phyloP scores from a whole-genome alignment of 768 basidiomycete genomes.

The Clavaria fumosa region DNA sequence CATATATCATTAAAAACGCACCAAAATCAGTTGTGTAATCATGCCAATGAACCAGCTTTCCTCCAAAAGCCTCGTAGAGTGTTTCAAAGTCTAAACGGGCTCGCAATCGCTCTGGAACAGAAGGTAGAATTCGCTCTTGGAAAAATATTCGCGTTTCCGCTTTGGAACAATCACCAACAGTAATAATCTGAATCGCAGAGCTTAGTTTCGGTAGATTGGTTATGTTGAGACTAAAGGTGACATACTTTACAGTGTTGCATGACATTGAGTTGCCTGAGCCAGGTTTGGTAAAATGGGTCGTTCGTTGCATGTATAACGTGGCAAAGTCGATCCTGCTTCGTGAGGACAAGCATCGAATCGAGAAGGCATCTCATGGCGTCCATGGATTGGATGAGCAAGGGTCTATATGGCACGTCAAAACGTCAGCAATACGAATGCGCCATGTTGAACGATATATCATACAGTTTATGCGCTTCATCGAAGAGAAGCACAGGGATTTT shows the following conservation, averaged over 20 bases:
- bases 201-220: neutral
- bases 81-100: conserved; percentile 48
- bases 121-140: conserved; percentile 45
- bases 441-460: conserved; percentile 12
- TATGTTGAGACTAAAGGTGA: neutral
- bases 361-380: conserved; percentile 76
- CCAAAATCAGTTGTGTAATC: conserved; percentile 68
- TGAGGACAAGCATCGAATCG: conserved; percentile 75
- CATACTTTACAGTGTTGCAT: conserved; percentile 70
- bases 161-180: conserved; percentile 68
- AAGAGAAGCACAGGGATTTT: conserved; percentile 69
- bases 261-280: conserved; percentile 65
- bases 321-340: conserved; percentile 76
- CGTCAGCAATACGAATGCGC: neutral
- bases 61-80: conserved; percentile 68
- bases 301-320: conserved; percentile 74
- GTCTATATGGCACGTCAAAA: conserved; percentile 27
- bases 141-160: conserved; percentile 54
- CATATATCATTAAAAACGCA: conserved; percentile 16
- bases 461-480: conserved; percentile 80
- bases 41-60: conserved; percentile 71
- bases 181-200: conserved; percentile 37
- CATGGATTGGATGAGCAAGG: conserved; percentile 56
- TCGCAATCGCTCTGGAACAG: conserved; percentile 48
- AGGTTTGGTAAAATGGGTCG: conserved; percentile 75